Base-by-base conservation (phyloP, 305 asterid species). In the Nicotiana rustica region DNA sequence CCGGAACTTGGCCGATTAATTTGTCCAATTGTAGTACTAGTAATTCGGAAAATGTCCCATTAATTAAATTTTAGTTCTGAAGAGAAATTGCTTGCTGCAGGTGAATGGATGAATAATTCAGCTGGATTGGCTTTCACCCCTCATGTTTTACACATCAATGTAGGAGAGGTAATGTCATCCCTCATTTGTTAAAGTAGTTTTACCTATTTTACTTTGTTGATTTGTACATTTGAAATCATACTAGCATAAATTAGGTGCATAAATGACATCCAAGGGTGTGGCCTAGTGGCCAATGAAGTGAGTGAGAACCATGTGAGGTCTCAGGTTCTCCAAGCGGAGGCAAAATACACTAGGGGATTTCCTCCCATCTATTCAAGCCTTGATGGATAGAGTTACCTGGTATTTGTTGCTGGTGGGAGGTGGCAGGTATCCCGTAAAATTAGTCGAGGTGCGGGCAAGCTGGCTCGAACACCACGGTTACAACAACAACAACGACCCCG, bases 51-150 rank as follows among this genome's bases (percentile, higher is more conserved):
- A 15, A 25, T 75, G 25, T 33, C 38, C 29, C 47, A 15, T 6
- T 75, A 49, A 14, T 49, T 49, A 36, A 21, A 36, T 49, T 73
- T 2, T 73, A 7, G 44, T 61, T 59, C 19, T 47, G 64, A 78
- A 71, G 2, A 66, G 41, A 31, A 19, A 65, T 71, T 84, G 82
- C 15, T 75, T 67, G 47, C 36, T 64, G 29, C 85, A 92, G 96
- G 96, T 85, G 94, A 92, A 65, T 92, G 96, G 96, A 91, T 91
- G 96, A 89, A 88, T 83, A 86, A 67, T 83, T 88, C 96, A 68
- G 94, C 93, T 73, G 96, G 94, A 67, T 84, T 88, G 33, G 96
- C 96, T 35, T 92, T 91, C 83, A 89, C 92, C 3, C 94, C 96
- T 5, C 96, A 90, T 79, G 84, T 91, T 81, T 67, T 92, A 55